Evolutionary conservation across 768 basidiomycete species (phyloP), one percentile per base, ranked within the genome.

Genomic region (Holtermanniella nyarrowii): DNA sequence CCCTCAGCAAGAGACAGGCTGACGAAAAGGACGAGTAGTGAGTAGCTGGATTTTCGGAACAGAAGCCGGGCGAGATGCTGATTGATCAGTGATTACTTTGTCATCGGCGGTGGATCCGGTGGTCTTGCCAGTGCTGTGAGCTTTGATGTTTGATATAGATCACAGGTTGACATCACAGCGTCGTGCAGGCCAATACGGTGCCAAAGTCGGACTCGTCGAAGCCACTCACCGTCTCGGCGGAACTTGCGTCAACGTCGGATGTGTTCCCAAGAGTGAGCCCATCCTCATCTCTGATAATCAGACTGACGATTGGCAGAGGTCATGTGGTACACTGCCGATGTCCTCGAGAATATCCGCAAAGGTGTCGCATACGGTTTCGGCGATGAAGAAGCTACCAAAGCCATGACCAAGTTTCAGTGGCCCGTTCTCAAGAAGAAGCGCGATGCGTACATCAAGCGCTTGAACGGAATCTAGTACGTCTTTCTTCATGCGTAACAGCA

Each of bases 191-290:
- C 77, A 78, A 16, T 90, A 96, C 71, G 91, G 91, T 39, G 87
- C 85, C 71, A 93, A 90, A 72, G 88, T 88, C 48, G 93, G 90
- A 12, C 74, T 96, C 23, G 80, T 96, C 14, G 95, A 99, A 68
- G 77, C 74, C 42, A 79, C 81, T 3, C 78, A 80, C 10, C 66
- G 78, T 39, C 78, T 91, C 2, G 95, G 95, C 26, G 95, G 93
- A 47, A 96, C 93, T 31, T 99, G 95, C 68, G 95, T 99, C 54
- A 96, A 96, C 71, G 93, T 99, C 54, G 93, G 89, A 63, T 96
- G 93, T 74, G 89, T 99, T 4, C 95, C 95, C 14, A 99, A 99
- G 76, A 99, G 88, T 82, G 46, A 44, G 74, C 60, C n/a, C 24
- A n/a, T 42, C 37, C 24, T 42, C 44, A 42, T 3, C 5, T 42